Conservation (phyloP, 805 yeast genomes). For the Ogataea henricii region DNA sequence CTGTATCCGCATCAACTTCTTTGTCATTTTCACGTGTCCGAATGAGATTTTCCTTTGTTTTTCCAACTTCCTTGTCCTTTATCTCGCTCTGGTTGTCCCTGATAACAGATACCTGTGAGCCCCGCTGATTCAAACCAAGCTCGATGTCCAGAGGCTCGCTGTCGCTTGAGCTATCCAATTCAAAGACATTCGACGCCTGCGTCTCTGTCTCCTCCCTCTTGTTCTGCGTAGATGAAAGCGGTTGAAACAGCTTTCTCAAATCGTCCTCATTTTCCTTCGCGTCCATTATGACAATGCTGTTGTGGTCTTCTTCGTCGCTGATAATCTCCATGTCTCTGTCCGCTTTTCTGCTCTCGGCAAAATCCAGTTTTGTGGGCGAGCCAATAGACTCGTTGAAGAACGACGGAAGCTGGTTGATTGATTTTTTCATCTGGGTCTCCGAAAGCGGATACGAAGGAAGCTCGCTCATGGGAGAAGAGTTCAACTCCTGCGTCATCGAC, state of each 20-base stretch:
- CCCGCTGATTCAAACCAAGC: background rate
- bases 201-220: background rate
- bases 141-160: background rate
- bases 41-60: too few species aligned
- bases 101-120: background rate
- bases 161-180: background rate
- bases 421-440: slow-evolving; percentile 1
- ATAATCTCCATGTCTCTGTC: slow-evolving; percentile 1
- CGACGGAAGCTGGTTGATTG: slow-evolving; percentile 19
- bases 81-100: too few species aligned
- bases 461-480: slow-evolving; percentile 10
- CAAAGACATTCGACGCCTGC: slow-evolving; percentile 1
- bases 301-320: slow-evolving; percentile 8
- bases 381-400: slow-evolving; percentile 1
- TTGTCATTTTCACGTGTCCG: too few species aligned
- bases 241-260: background rate
- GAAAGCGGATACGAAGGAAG: background rate
- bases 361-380: background rate
- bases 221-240: background rate
- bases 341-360: background rate
- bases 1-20: background rate
- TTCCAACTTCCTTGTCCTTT: too few species aligned
- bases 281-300: background rate
- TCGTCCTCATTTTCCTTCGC: background rate
- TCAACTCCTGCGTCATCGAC: slow-evolving; percentile 6